These are phyloP conservation scores for Mortierella sp. DNA, from an alignment of 371 early-diverging fungal species.

Conservation along the genomic window DNA sequence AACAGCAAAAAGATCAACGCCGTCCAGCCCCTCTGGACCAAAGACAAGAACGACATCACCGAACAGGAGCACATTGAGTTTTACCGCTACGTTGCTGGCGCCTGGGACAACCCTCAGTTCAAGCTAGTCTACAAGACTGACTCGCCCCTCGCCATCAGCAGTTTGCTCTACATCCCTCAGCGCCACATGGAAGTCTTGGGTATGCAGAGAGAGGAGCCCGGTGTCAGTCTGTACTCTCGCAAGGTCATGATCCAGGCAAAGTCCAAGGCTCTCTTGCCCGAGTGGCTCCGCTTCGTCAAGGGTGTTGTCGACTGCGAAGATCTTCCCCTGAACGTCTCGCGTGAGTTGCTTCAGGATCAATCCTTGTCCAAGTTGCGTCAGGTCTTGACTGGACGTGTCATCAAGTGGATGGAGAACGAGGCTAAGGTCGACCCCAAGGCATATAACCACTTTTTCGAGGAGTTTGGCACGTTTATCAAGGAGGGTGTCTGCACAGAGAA, in stretches of 20 bases:
- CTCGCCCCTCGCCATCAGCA: slow-evolving; percentile 81
- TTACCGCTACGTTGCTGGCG: slow-evolving; percentile 85
- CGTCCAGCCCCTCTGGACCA: slow-evolving; percentile 96
- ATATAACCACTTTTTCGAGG: slow-evolving; percentile 87
- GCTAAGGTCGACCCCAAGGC: slow-evolving; percentile 77
- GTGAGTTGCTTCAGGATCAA: slow-evolving; percentile 96
- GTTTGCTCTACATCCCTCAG: slow-evolving; percentile 81
- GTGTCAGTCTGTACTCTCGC: slow-evolving; percentile 84
- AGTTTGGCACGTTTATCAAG: slow-evolving; percentile 89
- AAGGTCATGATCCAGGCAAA: slow-evolving; percentile 87
- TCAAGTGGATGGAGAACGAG: slow-evolving; percentile 83
- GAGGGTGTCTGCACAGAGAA: slow-evolving; percentile 92
- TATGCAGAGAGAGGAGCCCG: slow-evolving; percentile 75
- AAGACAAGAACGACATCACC: slow-evolving; percentile 79
- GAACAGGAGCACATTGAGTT: slow-evolving; percentile 94
- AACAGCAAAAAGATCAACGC: slow-evolving; percentile 86
- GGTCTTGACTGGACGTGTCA: slow-evolving; percentile 78
- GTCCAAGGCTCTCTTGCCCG: slow-evolving; percentile 80
- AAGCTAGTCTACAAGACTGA: slow-evolving; percentile 84
- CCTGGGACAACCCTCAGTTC: slow-evolving; percentile 82
- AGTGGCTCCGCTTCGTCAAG: slow-evolving; percentile 85
- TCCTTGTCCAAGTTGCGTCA: slow-evolving; percentile 79
- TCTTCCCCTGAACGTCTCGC: slow-evolving; percentile 97
- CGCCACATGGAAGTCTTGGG: slow-evolving; percentile 79
- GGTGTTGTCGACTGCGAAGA: slow-evolving; percentile 98